A percentile compares a stretch with the other conserved stretches of the same genome.
These are phyloP conservation scores for Aspergillus sp. DNA, from an alignment of 2,329 filamentous ascomycete genomes.

Conservation along the genomic window DNA sequence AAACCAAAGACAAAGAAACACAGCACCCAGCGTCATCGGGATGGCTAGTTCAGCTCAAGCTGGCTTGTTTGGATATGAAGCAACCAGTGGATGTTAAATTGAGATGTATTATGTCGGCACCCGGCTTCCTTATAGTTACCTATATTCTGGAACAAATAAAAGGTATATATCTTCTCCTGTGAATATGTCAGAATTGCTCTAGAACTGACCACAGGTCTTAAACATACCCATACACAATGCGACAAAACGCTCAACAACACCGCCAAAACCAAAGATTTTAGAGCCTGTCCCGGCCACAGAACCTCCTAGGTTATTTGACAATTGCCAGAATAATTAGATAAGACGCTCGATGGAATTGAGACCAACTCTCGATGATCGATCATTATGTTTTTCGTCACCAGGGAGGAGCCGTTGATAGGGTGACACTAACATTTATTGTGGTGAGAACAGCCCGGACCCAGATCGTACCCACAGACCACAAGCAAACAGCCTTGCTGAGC, in stretches of 20 bases:
- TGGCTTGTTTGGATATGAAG: neutral
- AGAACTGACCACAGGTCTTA: neutral
- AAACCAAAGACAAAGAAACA: neutral
- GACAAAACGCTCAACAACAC: neutral
- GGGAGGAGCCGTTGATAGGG: no score
- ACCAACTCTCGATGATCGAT: neutral
- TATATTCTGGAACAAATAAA: neutral
- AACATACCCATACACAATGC: neutral
- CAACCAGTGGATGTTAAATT: neutral
- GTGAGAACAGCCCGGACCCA: no score
- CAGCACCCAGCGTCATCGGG: neutral
- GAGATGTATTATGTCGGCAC: neutral
- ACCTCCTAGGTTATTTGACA: neutral
- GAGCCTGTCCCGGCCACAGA: neutral
- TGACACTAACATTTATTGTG: no score
- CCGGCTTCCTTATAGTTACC: neutral
- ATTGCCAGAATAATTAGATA: neutral
- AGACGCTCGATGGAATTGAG: neutral
- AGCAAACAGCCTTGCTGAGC: no score
- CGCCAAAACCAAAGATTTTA: neutral
- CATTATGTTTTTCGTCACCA: neutral
- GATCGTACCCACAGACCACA: no score
- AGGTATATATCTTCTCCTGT: neutral
- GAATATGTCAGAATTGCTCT: neutral
- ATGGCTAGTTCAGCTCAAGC: neutral